phyloP scores from a whole-genome alignment of 805 yeast genomes.

The Candida taoyuanica region DNA sequence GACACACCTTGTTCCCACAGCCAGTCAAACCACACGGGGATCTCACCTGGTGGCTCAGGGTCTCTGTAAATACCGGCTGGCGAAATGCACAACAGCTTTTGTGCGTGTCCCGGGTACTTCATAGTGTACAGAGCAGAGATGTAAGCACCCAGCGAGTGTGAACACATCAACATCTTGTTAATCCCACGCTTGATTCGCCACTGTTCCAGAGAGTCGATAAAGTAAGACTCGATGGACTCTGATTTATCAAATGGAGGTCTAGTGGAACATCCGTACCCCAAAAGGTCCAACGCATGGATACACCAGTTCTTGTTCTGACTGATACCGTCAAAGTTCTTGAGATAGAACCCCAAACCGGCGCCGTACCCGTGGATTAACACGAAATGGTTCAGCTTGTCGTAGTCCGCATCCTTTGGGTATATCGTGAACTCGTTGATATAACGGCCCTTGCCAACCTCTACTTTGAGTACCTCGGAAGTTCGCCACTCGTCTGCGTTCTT shows the following conservation, averaged over 20 bases:
- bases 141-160: slow-evolving; percentile 95
- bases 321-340: slow-evolving; percentile 63
- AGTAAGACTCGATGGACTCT: slow-evolving; percentile 34
- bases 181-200: slow-evolving; percentile 57
- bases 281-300: slow-evolving; percentile 79
- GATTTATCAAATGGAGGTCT: slow-evolving; percentile 56
- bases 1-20: slow-evolving; percentile 86
- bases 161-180: slow-evolving; percentile 52
- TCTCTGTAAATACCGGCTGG: slow-evolving; percentile 81
- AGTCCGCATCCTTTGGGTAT: slow-evolving; percentile 39
- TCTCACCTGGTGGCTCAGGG: slow-evolving; percentile 33
- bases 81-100: slow-evolving; percentile 70
- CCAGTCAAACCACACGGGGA: slow-evolving; percentile 74
- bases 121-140: slow-evolving; percentile 64
- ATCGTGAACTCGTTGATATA: slow-evolving; percentile 76
- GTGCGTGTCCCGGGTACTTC: slow-evolving; percentile 54
- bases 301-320: slow-evolving; percentile 48
- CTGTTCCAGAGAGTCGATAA: slow-evolving; percentile 49
- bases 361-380: slow-evolving; percentile 93
- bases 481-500: slow-evolving; percentile 17
- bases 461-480: slow-evolving; percentile 28
- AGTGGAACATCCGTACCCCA: slow-evolving; percentile 89
- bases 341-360: slow-evolving; percentile 84
- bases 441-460: slow-evolving; percentile 42
- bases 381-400: slow-evolving; percentile 38